Conservation (phyloP, 192 early-diverging fungal genomes). For the Coemansia sp. region DNA sequence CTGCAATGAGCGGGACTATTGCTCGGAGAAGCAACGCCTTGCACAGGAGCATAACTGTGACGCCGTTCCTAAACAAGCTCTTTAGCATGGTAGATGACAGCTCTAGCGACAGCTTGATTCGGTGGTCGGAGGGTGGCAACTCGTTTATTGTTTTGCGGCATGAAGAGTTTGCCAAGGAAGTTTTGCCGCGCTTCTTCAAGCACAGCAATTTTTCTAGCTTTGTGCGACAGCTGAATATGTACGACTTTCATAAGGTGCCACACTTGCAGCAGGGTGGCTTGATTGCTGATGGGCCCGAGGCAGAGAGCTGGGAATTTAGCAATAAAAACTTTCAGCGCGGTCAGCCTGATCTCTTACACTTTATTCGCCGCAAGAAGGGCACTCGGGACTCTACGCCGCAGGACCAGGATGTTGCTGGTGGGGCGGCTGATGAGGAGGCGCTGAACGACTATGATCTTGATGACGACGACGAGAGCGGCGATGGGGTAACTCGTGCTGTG, state of each 20-base stretch:
- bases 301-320: conserved; percentile 90
- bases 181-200: conserved; percentile 86
- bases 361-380: conserved; percentile 84
- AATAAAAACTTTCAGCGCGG: conserved; percentile 87
- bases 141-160: conserved; percentile 79
- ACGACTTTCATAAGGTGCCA: conserved; percentile 97
- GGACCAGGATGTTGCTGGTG: conserved; percentile 28
- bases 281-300: conserved; percentile 61
- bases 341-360: conserved; percentile 83
- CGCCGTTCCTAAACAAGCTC: conserved; percentile 92
- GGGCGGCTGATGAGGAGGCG: conserved; percentile 38
- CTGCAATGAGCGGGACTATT: conserved; percentile 19
- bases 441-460: conserved; percentile 11
- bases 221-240: conserved; percentile 92
- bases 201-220: conserved; percentile 90
- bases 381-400: conserved; percentile 15
- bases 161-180: conserved; percentile 78
- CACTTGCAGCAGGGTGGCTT: conserved; percentile 89
- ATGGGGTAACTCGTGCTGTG: neutral
- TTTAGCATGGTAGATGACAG: conserved; percentile 94
- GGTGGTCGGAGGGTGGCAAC: conserved; percentile 83
- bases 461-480: conserved; percentile 55
- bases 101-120: conserved; percentile 78
- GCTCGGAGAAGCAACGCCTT: conserved; percentile 33
- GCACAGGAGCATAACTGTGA: conserved; percentile 60